Evolutionary conservation across 1,284 basidiomycete species (phyloP).

Genomic region (Puccinia horiana): DNA sequence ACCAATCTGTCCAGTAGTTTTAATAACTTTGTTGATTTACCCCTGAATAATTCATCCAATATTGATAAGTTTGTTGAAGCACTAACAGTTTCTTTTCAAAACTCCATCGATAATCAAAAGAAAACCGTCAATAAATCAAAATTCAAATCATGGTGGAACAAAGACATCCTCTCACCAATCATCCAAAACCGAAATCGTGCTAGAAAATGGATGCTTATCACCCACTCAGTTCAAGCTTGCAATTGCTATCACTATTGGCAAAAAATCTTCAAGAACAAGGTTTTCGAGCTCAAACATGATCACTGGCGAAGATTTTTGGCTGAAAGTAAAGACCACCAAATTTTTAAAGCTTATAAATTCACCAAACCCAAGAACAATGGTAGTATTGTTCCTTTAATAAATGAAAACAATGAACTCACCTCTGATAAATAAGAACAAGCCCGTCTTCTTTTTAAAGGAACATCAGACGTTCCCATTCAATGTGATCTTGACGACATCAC

Average conservation of each 20-base stretch:
- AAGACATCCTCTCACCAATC: background rate
- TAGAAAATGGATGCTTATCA: background rate
- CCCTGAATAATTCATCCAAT: background rate
- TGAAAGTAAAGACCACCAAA: background rate
- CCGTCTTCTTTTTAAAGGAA: background rate
- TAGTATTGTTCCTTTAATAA: background rate
- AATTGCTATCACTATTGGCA: constrained; percentile 8
- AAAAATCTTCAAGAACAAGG: background rate
- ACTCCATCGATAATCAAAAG: background rate
- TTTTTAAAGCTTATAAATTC: constrained; percentile 5
- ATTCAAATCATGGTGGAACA: constrained; percentile 23
- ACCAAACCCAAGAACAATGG: no score
- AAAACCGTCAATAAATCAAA: background rate
- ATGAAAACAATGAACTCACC: background rate
- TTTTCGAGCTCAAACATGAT: background rate
- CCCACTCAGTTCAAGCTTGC: background rate
- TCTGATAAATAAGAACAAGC: no score
- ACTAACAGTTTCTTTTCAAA: background rate
- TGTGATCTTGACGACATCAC: background rate
- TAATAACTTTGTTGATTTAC: background rate
- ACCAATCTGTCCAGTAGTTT: no score
- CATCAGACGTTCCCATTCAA: background rate
- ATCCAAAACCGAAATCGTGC: constrained; percentile 10
- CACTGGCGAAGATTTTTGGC: constrained; percentile 12
- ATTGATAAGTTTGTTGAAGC: background rate